Evolutionary conservation across 768 basidiomycete species (phyloP), one percentile per base, ranked within the genome.

Genomic region (Russula virescens): DNA sequence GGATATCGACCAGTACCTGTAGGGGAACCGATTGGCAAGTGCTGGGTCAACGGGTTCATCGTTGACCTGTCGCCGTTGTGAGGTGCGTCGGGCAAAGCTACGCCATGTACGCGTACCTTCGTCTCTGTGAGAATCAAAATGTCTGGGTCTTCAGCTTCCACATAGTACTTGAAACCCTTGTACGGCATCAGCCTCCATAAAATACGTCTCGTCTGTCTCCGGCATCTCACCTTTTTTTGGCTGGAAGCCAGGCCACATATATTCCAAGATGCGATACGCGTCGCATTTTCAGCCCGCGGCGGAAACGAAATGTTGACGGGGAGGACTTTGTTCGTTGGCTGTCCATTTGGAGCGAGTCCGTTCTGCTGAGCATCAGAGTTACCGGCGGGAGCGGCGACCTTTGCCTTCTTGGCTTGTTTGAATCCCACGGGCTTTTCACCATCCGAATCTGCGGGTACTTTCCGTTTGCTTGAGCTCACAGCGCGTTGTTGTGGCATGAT

Each of bases 91-190:
- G 45, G 52, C 25, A 45, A 40, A 51, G 43, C 14, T 43, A 35
- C 28, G 31, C 23, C 58, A 40, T 35, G 23, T 46, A 25, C 2
- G 10, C 58, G 26, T 45, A 84, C 90, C 79, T 94, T 95, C 11
- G 91, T 94, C 75, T 95, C 93, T 0, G 89, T 91, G 47, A 95
- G 75, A 18, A 94, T 80, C 25, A 94, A 77, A 28, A 95, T 78
- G 70, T 95, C 93, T 0, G 93, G 84, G 69, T 94, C 86, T 68
- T 95, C 93, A 1, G 91, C 91, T 66, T 90, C 86, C 35, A 94
- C 78, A 70, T 95, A 95, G 69, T 77, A 71, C 68, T 84, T 86
- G 75, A 95, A 92, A 0, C 92, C 92, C 86, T 31, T 89, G 65
- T 34, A 50, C 31, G 28, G 10, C 0, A 35, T 34, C 18, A 60